A percentile compares a stretch with the other conserved stretches of the same genome.
These are phyloP conservation scores for Primulina huaijiensis DNA, from an alignment of 257 asterid genomes.

Conservation along the genomic window DNA sequence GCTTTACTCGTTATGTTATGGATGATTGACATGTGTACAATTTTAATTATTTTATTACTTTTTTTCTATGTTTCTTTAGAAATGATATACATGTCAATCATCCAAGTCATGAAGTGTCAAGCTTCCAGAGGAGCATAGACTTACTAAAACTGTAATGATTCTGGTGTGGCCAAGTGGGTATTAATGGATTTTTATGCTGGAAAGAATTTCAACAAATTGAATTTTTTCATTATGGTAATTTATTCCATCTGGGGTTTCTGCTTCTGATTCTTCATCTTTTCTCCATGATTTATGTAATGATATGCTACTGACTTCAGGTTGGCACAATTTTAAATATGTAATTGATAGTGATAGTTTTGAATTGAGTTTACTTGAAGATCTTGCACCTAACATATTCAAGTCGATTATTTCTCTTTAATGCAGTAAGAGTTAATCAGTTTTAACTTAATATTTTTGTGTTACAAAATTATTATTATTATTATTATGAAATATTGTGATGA, in stretches of 20 bases:
- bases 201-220: neutral
- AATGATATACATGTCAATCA: no score
- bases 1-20: no score
- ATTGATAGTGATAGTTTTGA: slow-evolving; percentile 1
- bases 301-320: neutral
- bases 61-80: no score
- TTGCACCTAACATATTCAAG: neutral
- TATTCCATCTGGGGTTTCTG: neutral
- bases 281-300: neutral
- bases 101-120: no score
- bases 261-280: slow-evolving; percentile 3
- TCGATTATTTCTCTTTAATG: slow-evolving; percentile 6
- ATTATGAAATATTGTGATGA: slow-evolving; percentile 7
- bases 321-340: slow-evolving; percentile 3
- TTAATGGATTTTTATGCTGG: neutral
- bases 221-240: neutral
- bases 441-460: slow-evolving; percentile 8
- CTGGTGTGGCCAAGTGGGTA: neutral
- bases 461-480: slow-evolving; percentile 7
- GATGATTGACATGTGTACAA: no score
- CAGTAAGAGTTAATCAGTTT: neutral
- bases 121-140: no score
- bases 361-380: neutral
- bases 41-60: no score
- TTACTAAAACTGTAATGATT: neutral